Base-by-base conservation (phyloP, 202 grass and related monocot species). In the Alloteropsis angusta region DNA sequence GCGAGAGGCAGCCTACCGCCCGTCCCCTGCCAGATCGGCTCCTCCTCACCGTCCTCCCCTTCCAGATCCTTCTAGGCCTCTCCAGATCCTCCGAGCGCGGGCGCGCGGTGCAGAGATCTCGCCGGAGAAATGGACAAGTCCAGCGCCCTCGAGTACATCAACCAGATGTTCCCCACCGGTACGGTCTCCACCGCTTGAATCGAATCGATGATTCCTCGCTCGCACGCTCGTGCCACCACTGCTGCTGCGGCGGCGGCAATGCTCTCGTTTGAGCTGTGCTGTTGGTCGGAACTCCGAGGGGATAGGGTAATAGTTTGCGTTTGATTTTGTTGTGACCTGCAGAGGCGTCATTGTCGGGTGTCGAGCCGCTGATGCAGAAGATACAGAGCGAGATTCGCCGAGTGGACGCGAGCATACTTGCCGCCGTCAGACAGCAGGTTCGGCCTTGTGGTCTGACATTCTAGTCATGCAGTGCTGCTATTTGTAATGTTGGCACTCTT, bases 291-390 rank as follows among this genome's bases (percentile, higher is more conserved):
- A 76, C 78, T n/a, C 54, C 65, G 71, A 60, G 68, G 44, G 53
- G 48, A 60, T 75, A 60, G 68, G 44, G 53, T 78, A 66, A 82
- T 67, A 63, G 16, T 55, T 42, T 84, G 66, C 25, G 6, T 60
- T 72, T 65, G 47, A 23, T 6, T 79, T 63, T 74, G 17, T 15
- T 61, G 43, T 64, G 32, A 23, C 45, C 75, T 82, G 48, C 86
- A 99, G 96, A 99, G 87, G 96, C 92, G 60, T 99, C 96, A 47
- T 64, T 99, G 34, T 86, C 86, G 38, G 96, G 96, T 38, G 96
- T 99, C 13, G 96, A 99, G 72, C 96, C 96, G 54, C 88, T 99
- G 78, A 99, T 99, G 96, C 96, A 96, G 72, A 99, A 99, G 86
- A 99, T 99, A 84, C 96, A 99, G 80, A 86, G 84, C 70, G 96